phyloP scores from a whole-genome alignment of 371 early-diverging fungal genomes.

The Conidiobolus coronatus region DNA sequence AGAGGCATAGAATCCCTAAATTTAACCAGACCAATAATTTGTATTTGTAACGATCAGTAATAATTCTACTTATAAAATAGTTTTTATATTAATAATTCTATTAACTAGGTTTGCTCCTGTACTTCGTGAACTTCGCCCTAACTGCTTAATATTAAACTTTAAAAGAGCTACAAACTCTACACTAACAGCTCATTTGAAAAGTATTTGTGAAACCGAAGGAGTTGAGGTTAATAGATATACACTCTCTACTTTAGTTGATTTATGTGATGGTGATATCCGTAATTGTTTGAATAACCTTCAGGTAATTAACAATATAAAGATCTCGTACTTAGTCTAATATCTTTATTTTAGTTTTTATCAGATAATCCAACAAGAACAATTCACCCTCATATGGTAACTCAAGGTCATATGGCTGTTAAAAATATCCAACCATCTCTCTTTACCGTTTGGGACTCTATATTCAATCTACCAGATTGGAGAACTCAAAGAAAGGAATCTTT shows the following conservation, averaged over 20 bases:
- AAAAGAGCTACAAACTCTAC: slow-evolving; percentile 33
- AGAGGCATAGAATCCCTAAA: too few relatives aligned
- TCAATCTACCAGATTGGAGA: slow-evolving; percentile 9
- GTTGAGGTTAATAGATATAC: slow-evolving; percentile 48
- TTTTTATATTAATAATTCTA: not conserved
- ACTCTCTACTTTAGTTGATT: slow-evolving; percentile 44
- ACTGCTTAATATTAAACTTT: slow-evolving; percentile 49
- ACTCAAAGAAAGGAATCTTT: slow-evolving; percentile 2
- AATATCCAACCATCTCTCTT: slow-evolving; percentile 57
- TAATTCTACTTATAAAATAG: slow-evolving; percentile 4
- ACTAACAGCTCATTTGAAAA: slow-evolving; percentile 47
- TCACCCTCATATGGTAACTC: slow-evolving; percentile 26
- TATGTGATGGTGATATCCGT: slow-evolving; percentile 67
- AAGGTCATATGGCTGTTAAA: slow-evolving; percentile 43
- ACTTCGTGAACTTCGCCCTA: slow-evolving; percentile 53
- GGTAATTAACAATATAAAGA: slow-evolving; percentile 17
- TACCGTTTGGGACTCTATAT: slow-evolving; percentile 55
- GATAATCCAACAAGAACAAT: slow-evolving; percentile 11
- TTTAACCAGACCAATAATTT: slow-evolving; percentile 80
- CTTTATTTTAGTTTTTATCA: slow-evolving; percentile 3
- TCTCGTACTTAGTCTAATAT: not conserved
- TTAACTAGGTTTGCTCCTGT: slow-evolving; percentile 56
- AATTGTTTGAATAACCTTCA: slow-evolving; percentile 74
- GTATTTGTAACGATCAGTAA: slow-evolving; percentile 91
- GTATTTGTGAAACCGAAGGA: slow-evolving; percentile 60